Evolutionary conservation across 2,329 filamentous ascomycete species (phyloP).

Genomic region (Lasiodiplodia gonubiensis): DNA sequence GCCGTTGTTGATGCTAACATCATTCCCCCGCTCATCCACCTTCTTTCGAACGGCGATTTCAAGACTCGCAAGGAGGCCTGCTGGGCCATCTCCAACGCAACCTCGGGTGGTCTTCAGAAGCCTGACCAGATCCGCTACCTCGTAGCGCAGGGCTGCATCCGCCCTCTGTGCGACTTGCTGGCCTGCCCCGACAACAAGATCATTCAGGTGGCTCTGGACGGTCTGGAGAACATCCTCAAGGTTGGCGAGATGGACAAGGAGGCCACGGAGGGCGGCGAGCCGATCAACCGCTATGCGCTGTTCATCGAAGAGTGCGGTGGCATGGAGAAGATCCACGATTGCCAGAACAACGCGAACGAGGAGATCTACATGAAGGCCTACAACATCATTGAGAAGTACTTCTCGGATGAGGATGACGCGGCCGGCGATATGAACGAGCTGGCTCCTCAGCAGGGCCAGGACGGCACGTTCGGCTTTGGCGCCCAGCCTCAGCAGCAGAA

Average conservation of each 20-base stretch:
- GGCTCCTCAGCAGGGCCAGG: conserved; percentile 72
- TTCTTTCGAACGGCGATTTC: conserved; percentile 94
- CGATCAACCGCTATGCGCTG: conserved; percentile 93
- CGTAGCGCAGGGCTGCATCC: conserved; percentile 92
- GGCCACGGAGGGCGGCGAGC: conserved; percentile 73
- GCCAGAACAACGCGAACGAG: conserved; percentile 99
- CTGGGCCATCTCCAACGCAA: conserved; percentile 99
- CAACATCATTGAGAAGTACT: conserved; percentile 99
- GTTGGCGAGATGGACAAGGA: conserved; percentile 99
- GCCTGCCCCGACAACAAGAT: conserved; percentile 99
- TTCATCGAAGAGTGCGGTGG: conserved; percentile 99
- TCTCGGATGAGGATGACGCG: conserved; percentile 94
- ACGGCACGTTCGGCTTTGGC: conserved; percentile 81
- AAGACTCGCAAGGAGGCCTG: conserved; percentile 99
- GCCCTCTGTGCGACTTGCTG: conserved; percentile 92
- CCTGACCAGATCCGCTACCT: conserved; percentile 98
- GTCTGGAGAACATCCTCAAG: conserved; percentile 99
- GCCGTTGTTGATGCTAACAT: conserved; percentile 96
- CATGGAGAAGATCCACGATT: conserved; percentile 99
- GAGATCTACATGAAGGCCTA: conserved; percentile 99
- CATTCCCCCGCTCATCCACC: conserved; percentile 92
- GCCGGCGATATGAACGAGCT: conserved; percentile 79
- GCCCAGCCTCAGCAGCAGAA: conserved; percentile 67
- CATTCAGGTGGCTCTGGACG: conserved; percentile 96
- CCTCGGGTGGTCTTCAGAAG: conserved; percentile 96